These are phyloP conservation scores for Pezicula rhizophila DNA, from an alignment of 2,329 filamentous ascomycete species.

Conservation along the genomic window DNA sequence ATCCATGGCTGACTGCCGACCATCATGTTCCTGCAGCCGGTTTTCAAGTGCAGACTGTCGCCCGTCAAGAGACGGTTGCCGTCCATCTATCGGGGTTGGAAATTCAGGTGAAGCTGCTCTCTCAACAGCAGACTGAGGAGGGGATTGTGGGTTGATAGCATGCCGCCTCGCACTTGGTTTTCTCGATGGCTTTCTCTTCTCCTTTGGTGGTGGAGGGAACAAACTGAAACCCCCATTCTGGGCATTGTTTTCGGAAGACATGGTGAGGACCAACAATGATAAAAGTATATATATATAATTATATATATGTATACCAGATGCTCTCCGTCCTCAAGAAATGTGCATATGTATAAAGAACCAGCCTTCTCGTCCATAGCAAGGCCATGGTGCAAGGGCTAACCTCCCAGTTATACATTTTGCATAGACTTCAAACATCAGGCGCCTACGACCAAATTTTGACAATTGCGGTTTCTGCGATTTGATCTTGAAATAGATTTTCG, in stretches of 20 bases:
- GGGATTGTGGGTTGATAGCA: slow-evolving; percentile 15
- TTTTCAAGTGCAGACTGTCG: slow-evolving; percentile 13
- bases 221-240: slow-evolving; percentile 24
- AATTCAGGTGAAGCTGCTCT: slow-evolving; percentile 18
- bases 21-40: slow-evolving; percentile 3
- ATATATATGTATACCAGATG: too few relatives aligned
- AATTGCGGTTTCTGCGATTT: too few relatives aligned
- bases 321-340: too few relatives aligned
- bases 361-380: too few relatives aligned
- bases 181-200: slow-evolving; percentile 20
- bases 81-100: slow-evolving; percentile 5
- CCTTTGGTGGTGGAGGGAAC: slow-evolving; percentile 27
- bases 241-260: slow-evolving; percentile 17
- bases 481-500: too few relatives aligned
- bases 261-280: slow-evolving; percentile 5
- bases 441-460: too few relatives aligned
- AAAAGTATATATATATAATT: too few relatives aligned
- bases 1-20: slow-evolving; percentile 10
- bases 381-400: too few relatives aligned
- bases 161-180: slow-evolving; percentile 21
- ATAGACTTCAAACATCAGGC: too few relatives aligned
- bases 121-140: slow-evolving; percentile 16
- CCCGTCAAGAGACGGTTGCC: slow-evolving; percentile 15
- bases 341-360: too few relatives aligned
- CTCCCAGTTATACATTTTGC: too few relatives aligned